Base-by-base conservation (phyloP, 306 rosid species). In the Prunus mongolica region DNA sequence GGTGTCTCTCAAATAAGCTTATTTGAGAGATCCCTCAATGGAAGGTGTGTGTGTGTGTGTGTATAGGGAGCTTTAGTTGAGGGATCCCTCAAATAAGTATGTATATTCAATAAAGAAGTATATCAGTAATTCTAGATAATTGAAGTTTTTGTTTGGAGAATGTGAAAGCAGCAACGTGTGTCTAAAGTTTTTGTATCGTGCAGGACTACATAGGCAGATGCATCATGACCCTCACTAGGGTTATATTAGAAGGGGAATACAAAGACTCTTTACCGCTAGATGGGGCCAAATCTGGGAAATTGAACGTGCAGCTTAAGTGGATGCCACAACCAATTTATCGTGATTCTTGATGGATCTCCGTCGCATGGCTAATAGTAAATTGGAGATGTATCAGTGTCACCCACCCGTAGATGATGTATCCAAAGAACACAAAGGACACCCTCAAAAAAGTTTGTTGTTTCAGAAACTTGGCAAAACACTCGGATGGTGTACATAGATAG, bases 201-300 rank as follows among this genome's bases (percentile, higher is more conserved):
- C 87, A 92, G 99, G 97, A 92, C 67, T 95, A 89, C 82, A 82
- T 95, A 92, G 99, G 99, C 51, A 89, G 98, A 80, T 88, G 93
- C 84, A 92, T 91, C 84, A 50, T 95, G 83, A 92, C 98, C 20
- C 97, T 95, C 57, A 92, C 99, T 3, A 88, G 83, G 86, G 99
- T 92, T 52, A 86, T 92, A 60, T 13, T 95, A 78, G 98, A 95
- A 67, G 97, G 96, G 64, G 99, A 92, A 85, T 91, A 85, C 83
- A 87, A 87, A 73, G 98, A 92, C 19, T 76, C 87, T 27, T 90
- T 87, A 80, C 85, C 84, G 81, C 86, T 95, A 28, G 98, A 92
- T 11, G 91, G 88, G 68, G 93, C 96, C 15, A 95, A 89, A 80
- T 89, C 99, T 44, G 99, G 99, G 63, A 81, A 69, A 76, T 75